Base-by-base conservation (phyloP, 345 rosid genomes). In the Salix arbutifolia region DNA sequence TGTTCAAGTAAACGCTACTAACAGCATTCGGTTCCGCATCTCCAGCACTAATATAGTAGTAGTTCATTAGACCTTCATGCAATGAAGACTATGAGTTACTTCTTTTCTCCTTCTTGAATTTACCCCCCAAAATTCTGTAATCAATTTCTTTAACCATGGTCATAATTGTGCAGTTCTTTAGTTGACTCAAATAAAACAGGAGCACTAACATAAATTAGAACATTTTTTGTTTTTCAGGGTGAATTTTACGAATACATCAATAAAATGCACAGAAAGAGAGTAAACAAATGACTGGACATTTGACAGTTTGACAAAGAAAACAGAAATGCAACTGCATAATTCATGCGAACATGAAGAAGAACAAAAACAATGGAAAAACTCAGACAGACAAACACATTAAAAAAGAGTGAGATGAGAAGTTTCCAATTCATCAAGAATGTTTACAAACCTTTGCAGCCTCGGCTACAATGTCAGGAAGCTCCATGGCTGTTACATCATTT, bases 401-500 rank as follows among this genome's bases (percentile, higher is more conserved):
- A 58, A 58, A 9, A 31, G 38, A n/a, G 58, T 13, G 35, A 12
- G 35, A 75, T 14, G 30, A 40, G 33, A 65, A 66, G 44, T 38
- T 30, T 65, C 28, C 71, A 60, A 75, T 65, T 30, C 74, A 25
- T 48, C 48, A 67, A 61, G 75, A 28, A 62, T 48, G 33, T n/a
- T 14, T 23, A 73, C 72, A 50, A 74, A 96, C 99, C 98, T 96
- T 96, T 44, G 99, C 97, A 81, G 99, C 98, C 84, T 90, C 97
- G 1, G 98, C 99, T 1, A 96, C 91, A 74, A 96, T 96, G 75
- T 91, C 98, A 65, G 98, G 99, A 74, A 96, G 89, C 88, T 96
- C 99, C 97, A 92, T 96, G 56, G 99, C 97, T 42, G 99, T 96
- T 69, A 91, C 89, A 64, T 96, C 99, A 64, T 96, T 96, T 67